Evolutionary conservation across 306 rosid genomes (phyloP).

Genomic region (Castanea crenata): DNA sequence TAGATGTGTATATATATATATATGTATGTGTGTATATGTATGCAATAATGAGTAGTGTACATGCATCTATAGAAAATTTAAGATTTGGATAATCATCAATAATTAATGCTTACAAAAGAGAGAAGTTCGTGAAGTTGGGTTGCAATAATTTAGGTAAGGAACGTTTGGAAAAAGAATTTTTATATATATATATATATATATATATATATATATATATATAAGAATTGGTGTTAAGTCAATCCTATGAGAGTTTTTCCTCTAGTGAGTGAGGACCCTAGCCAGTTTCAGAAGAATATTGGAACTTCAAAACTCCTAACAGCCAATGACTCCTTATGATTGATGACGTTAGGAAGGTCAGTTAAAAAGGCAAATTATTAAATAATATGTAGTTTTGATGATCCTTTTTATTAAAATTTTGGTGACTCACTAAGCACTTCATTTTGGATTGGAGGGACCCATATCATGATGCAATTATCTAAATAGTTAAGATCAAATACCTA

Average conservation of each 20-base stretch:
- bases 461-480: slow-evolving; percentile 17
- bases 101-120: slow-evolving; percentile 14
- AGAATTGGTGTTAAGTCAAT: slow-evolving; percentile 38
- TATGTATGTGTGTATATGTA: slow-evolving; percentile 2
- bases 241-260: slow-evolving; percentile 11
- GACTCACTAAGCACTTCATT: slow-evolving; percentile 64
- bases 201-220: neutral
- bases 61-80: slow-evolving; percentile 13
- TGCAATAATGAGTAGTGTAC: slow-evolving; percentile 23
- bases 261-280: slow-evolving; percentile 29
- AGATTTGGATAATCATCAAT: slow-evolving; percentile 29
- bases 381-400: slow-evolving; percentile 29
- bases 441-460: slow-evolving; percentile 38
- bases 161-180: neutral
- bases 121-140: slow-evolving; percentile 9
- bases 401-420: slow-evolving; percentile 32
- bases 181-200: neutral
- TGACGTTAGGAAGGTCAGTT: slow-evolving; percentile 63
- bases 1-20: neutral
- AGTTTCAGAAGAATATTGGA: slow-evolving; percentile 37
- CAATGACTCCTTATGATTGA: slow-evolving; percentile 36
- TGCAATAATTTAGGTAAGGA: slow-evolving; percentile 13
- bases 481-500: slow-evolving; percentile 40
- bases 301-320: slow-evolving; percentile 27
- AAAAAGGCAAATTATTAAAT: slow-evolving; percentile 43